Evolutionary conservation across 1,139 yeast species (phyloP).

Genomic region (Diutina siamensis): DNA sequence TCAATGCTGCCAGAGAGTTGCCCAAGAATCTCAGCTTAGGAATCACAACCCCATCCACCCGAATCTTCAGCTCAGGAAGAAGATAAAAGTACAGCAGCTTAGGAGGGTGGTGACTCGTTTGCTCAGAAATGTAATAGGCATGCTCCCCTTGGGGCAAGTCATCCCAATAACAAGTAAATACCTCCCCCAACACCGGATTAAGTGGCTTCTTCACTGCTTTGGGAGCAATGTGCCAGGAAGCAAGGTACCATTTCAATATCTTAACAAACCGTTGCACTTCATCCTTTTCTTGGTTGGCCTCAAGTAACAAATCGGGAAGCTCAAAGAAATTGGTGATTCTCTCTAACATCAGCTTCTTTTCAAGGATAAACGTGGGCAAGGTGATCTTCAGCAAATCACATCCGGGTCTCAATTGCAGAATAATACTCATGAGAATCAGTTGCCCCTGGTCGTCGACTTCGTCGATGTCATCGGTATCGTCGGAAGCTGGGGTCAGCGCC

Average conservation of each 20-base stretch:
- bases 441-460: slow-evolving; percentile 88
- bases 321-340: slow-evolving; percentile 84
- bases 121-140: slow-evolving; percentile 85
- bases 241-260: slow-evolving; percentile 78
- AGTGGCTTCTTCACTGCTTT: slow-evolving; percentile 96
- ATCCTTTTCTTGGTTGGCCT: slow-evolving; percentile 53
- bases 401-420: slow-evolving; percentile 86
- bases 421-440: slow-evolving; percentile 73
- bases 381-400: slow-evolving; percentile 85
- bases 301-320: slow-evolving; percentile 64
- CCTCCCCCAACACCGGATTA: slow-evolving; percentile 89
- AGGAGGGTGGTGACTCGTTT: slow-evolving; percentile 98
- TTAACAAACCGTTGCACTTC: slow-evolving; percentile 56
- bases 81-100: slow-evolving; percentile 86
- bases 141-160: slow-evolving; percentile 46
- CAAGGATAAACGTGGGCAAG: slow-evolving; percentile 86
- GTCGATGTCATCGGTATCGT: slow-evolving; percentile 56
- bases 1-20: slow-evolving; percentile 91
- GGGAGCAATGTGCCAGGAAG: slow-evolving; percentile 98
- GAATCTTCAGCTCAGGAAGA: slow-evolving; percentile 68
- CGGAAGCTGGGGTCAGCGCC: slow-evolving; percentile 9
- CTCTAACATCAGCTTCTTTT: slow-evolving; percentile 92
- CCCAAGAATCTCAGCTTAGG: slow-evolving; percentile 88
- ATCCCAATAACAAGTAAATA: slow-evolving; percentile 88
- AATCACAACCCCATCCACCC: slow-evolving; percentile 79